Conservation (phyloP, 192 early-diverging fungal species). For the Coemansia sp. region DNA sequence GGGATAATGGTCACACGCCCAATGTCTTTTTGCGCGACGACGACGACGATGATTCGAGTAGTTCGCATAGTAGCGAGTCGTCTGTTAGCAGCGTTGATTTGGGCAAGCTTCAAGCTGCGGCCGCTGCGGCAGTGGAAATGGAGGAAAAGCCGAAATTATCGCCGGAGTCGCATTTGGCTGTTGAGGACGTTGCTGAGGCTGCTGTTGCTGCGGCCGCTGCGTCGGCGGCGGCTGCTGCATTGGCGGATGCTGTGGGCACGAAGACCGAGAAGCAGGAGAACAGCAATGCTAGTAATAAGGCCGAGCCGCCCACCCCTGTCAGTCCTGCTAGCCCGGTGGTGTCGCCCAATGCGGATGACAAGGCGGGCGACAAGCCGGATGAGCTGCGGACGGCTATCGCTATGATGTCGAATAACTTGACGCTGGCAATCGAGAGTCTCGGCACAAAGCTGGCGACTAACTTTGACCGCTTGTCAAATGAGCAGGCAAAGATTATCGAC, state of each 20-base stretch:
- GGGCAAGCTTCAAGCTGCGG: slow-evolving; percentile 15
- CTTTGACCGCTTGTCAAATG: slow-evolving; percentile 46
- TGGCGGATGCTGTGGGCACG: slow-evolving; percentile 3
- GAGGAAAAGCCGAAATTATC: slow-evolving; percentile 9
- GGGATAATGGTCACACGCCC: slow-evolving; percentile 41
- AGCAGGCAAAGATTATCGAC: slow-evolving; percentile 41
- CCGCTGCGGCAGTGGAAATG: slow-evolving; percentile 21
- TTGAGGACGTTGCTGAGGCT: slow-evolving; percentile 34
- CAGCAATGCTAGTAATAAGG: slow-evolving; percentile 30
- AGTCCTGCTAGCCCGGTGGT: neutral
- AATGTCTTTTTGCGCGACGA: slow-evolving; percentile 28
- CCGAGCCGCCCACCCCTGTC: slow-evolving; percentile 28
- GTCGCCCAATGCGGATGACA: neutral
- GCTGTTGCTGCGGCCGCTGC: slow-evolving; percentile 27
- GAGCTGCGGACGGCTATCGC: slow-evolving; percentile 39
- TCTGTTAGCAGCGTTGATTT: slow-evolving; percentile 19
- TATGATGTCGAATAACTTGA: slow-evolving; percentile 45
- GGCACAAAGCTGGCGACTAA: slow-evolving; percentile 42
- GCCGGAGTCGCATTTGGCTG: slow-evolving; percentile 20
- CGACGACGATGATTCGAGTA: neutral
- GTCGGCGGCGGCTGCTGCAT: neutral
- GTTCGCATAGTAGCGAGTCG: slow-evolving; percentile 7
- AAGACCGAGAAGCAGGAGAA: slow-evolving; percentile 1
- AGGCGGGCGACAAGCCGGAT: slow-evolving; percentile 10
- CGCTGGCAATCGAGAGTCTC: slow-evolving; percentile 46